A percentile compares a stretch with the other conserved stretches of the same genome.
phyloP scores from a whole-genome alignment of 1,139 yeast genomes.

The Blastobotrys illinoisensis region DNA sequence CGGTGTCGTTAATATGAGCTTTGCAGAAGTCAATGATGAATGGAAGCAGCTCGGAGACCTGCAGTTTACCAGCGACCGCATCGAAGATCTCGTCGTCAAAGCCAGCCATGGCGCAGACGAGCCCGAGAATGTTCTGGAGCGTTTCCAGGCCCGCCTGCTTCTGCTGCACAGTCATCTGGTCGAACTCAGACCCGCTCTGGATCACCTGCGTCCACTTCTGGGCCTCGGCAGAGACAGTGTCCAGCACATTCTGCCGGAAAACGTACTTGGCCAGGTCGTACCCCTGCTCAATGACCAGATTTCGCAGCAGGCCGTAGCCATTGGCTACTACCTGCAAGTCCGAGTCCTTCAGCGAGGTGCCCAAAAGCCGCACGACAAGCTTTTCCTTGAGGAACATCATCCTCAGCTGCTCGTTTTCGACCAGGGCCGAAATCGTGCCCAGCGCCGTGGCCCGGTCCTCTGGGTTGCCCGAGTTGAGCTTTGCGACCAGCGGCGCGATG shows the following conservation, averaged over 20 bases:
- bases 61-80: constrained; percentile 31
- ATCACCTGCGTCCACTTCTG: background rate
- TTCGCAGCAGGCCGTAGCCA: constrained; percentile 73
- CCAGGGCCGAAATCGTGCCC: constrained; percentile 62
- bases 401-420: constrained; percentile 65
- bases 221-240: constrained; percentile 7
- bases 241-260: constrained; percentile 78
- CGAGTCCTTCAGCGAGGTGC: constrained; percentile 58
- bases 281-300: constrained; percentile 82
- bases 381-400: constrained; percentile 62
- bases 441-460: constrained; percentile 78
- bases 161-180: constrained; percentile 18
- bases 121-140: constrained; percentile 67
- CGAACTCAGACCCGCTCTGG: constrained; percentile 31
- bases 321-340: constrained; percentile 75
- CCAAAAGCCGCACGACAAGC: constrained; percentile 57
- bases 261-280: constrained; percentile 68
- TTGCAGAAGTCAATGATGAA: constrained; percentile 5
- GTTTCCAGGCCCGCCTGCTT: constrained; percentile 53
- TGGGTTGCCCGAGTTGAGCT: constrained; percentile 55
- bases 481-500: constrained; percentile 61
- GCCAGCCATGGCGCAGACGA: constrained; percentile 62
- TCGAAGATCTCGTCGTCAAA: constrained; percentile 58
- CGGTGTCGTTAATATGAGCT: background rate
- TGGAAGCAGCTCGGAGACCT: constrained; percentile 5